phyloP scores from a whole-genome alignment of 1,284 basidiomycete genomes.

The Abortiporus biennis region DNA sequence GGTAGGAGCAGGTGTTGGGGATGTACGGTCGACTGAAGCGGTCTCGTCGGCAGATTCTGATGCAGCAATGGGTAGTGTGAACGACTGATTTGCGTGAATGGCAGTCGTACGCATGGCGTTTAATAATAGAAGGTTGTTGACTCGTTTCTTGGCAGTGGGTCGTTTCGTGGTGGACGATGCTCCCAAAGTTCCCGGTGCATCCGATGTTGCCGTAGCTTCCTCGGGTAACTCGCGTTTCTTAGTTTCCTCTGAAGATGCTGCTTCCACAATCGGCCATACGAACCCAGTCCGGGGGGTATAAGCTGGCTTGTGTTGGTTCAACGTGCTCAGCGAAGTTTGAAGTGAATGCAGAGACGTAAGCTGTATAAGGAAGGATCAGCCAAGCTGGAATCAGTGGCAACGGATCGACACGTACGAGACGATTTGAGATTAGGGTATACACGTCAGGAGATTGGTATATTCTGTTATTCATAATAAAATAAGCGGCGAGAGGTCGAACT shows the following conservation, averaged over 20 bases:
- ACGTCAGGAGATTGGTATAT: conserved; percentile 84
- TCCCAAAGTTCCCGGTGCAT: conserved; percentile 1
- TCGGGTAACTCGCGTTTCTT: conserved; percentile 34
- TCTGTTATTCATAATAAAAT: conserved; percentile 81
- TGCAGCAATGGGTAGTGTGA: conserved; percentile 25
- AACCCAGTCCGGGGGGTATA: conserved; percentile 77
- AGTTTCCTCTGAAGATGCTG: conserved; percentile 35
- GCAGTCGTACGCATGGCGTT: conserved; percentile 76
- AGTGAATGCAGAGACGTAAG: conserved; percentile 67
- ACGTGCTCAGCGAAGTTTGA: conserved; percentile 64
- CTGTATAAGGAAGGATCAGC: conserved; percentile 32
- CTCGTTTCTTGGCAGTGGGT: conserved; percentile 39
- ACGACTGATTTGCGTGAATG: conserved; percentile 51
- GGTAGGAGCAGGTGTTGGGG: conserved; percentile 50
- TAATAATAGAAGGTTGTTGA: conserved; percentile 60
- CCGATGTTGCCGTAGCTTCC: conserved; percentile 21
- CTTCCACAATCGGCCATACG: conserved; percentile 70
- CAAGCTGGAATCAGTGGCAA: background rate
- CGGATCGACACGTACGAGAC: conserved; percentile 49
- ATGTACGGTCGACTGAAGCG: conserved; percentile 32
- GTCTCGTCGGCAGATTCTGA: conserved; percentile 35
- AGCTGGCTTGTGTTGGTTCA: conserved; percentile 66
- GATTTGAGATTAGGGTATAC: conserved; percentile 76
- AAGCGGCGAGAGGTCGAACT: conserved; percentile 73
- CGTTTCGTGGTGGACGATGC: conserved; percentile 4